Evolutionary conservation across 495 filamentous ascomycete species (phyloP), one percentile per base, ranked within the genome.

Genomic region (Hyaloscypha variabilis): DNA sequence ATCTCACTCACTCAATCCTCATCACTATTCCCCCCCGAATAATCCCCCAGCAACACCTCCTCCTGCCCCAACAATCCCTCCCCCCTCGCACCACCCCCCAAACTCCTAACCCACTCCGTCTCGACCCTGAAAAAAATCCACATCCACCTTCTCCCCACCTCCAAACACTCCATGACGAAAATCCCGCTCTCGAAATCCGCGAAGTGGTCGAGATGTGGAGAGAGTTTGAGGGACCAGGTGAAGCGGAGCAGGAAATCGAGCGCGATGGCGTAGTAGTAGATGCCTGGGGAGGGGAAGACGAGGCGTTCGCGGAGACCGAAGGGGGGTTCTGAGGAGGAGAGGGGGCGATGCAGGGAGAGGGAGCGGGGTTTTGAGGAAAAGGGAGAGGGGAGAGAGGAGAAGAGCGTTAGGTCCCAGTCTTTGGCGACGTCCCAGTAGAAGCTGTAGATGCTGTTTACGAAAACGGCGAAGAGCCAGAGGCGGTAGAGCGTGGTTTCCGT

Each of bases 391-490:
- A 55, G 8, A 17, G 63, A 28, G 6, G 81, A 75, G 70, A 98
- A 91, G n/a, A 98, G 83, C 0, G 88, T 90, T 49, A 99, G 81
- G 69, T 98, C 95, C 95, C 95, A 99, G 80, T 99, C 95, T 79
- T 91, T 93, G 52, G 92, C 85, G 24, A 98, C 88, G 74, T 99
- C 95, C 95, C 95, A 99, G 81, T 94, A 99, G 82, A 97, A 97
- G 36, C 91, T 93, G 77, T 97, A 99, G 63, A 88, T 79, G 13
- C 90, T 92, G 72, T 98, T 99, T 58, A 95, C 67, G 34, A 90
- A 81, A 28, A 90, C 90, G 53, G 87, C 82, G 11, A 68, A 65
- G 8, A 87, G 69, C 86, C 86, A 88, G n/a, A 79, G 76, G 14
- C 77, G 73, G 69, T 82, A 85, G 60, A 86, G 72, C 0, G 68